Percentiles rank a stretch among this genome's conserved stretches.
phyloP scores from a whole-genome alignment of 805 yeast genomes.

The Lachancea waltii region DNA sequence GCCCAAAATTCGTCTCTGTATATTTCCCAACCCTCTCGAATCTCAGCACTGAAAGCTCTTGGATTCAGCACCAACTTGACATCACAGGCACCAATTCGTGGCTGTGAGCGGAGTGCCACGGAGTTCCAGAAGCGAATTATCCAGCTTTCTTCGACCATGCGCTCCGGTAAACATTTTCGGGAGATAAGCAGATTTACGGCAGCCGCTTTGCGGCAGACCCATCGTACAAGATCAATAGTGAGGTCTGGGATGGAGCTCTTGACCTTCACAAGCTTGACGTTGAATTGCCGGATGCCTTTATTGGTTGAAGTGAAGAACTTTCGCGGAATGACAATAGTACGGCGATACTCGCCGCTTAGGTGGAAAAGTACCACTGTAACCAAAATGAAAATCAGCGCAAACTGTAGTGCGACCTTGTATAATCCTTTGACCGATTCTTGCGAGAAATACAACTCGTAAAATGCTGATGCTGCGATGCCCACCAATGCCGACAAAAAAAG shows the following conservation, averaged over 20 bases:
- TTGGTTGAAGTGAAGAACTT: slow-evolving; percentile 76
- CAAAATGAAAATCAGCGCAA: slow-evolving; percentile 51
- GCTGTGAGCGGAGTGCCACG: slow-evolving; percentile 40
- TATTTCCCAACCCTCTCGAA: slow-evolving; percentile 91
- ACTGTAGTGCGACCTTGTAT: slow-evolving; percentile 38
- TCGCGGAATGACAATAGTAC: slow-evolving; percentile 78
- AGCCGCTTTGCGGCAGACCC: slow-evolving; percentile 25
- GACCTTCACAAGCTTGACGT: slow-evolving; percentile 67
- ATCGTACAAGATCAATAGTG: slow-evolving; percentile 32
- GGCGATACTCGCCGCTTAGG: slow-evolving; percentile 80
- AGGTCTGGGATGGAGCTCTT: slow-evolving; percentile 35
- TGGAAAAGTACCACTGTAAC: slow-evolving; percentile 74
- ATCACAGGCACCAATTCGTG: slow-evolving; percentile 67
- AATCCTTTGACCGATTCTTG: slow-evolving; percentile 37
- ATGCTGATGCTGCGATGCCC: slow-evolving; percentile 35
- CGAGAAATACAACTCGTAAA: slow-evolving; percentile 36
- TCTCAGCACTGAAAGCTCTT: slow-evolving; percentile 71
- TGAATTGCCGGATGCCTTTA: slow-evolving; percentile 80
- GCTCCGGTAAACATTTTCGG: slow-evolving; percentile 9
- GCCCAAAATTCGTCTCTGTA: slow-evolving; percentile 93
- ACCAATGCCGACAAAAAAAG: slow-evolving; percentile 36
- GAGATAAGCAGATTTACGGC: slow-evolving; percentile 15
- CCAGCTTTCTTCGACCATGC: slow-evolving; percentile 1
- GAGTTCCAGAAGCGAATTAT: slow-evolving; percentile 19
- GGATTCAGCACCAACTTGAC: slow-evolving; percentile 79